Conservation (phyloP, 805 yeast species). For the Kodamaea hsintzibuensis region DNA sequence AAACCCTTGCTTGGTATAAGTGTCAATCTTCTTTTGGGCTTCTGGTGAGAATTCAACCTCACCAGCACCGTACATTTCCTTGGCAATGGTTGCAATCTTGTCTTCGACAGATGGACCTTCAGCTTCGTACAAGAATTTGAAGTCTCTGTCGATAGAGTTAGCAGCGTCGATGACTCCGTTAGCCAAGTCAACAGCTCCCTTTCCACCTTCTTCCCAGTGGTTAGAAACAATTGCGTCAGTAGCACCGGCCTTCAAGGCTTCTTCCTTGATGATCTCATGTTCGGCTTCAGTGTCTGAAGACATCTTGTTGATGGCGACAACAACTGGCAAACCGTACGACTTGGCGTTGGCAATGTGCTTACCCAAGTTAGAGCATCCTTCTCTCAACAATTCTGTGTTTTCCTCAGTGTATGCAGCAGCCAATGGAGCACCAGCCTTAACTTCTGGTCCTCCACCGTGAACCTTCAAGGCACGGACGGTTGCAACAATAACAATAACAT, state of each 20-base stretch:
- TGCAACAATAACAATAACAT: slow-evolving; percentile 78
- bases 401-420: slow-evolving; percentile 73
- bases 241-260: slow-evolving; percentile 77
- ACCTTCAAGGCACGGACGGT: slow-evolving; percentile 82
- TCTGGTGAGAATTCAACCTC: slow-evolving; percentile 67
- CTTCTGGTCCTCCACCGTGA: slow-evolving; percentile 89
- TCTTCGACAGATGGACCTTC: slow-evolving; percentile 63
- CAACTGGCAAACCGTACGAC: slow-evolving; percentile 73
- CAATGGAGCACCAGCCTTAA: slow-evolving; percentile 79
- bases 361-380: slow-evolving; percentile 73
- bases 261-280: slow-evolving; percentile 65
- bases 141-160: slow-evolving; percentile 44
- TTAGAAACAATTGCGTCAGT: slow-evolving; percentile 74
- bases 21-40: slow-evolving; percentile 68
- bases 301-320: slow-evolving; percentile 81
- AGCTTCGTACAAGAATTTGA: slow-evolving; percentile 59
- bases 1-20: slow-evolving; percentile 73
- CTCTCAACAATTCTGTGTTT: slow-evolving; percentile 64
- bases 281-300: slow-evolving; percentile 70
- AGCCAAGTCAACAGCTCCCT: slow-evolving; percentile 75
- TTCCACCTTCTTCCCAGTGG: slow-evolving; percentile 89
- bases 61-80: slow-evolving; percentile 76
- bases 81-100: slow-evolving; percentile 66
- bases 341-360: slow-evolving; percentile 76
- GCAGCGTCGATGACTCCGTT: slow-evolving; percentile 66